These are phyloP conservation scores for Hordeum pubiflorum DNA, from an alignment of 202 grass and related monocot genomes.

Conservation along the genomic window DNA sequence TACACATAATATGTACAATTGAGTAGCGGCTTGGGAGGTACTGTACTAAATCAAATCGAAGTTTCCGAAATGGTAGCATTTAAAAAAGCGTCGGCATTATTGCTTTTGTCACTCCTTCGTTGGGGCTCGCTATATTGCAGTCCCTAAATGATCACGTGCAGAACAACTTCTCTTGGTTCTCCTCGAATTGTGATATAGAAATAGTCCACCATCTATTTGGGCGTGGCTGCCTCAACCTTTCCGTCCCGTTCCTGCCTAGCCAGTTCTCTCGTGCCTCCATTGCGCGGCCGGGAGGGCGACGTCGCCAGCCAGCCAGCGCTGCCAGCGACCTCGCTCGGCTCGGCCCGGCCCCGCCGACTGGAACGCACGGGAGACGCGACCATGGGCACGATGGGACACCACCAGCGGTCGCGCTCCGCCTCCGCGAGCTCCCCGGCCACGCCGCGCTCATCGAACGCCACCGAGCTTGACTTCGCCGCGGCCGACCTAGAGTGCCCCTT, in stretches of 20 bases:
- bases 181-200: slow-evolving; percentile 8
- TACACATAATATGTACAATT: too few relatives aligned
- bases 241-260: background rate
- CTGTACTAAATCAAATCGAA: too few relatives aligned
- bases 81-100: background rate
- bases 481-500: slow-evolving; percentile 61
- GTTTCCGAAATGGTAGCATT: too few relatives aligned
- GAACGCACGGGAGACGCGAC: slow-evolving; percentile 5
- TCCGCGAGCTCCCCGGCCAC: slow-evolving; percentile 43
- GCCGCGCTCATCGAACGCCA: slow-evolving; percentile 19
- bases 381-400: slow-evolving; percentile 23
- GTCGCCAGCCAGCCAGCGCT: background rate
- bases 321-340: background rate
- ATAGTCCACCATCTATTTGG: slow-evolving; percentile 15
- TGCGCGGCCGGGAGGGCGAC: background rate
- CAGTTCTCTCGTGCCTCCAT: background rate
- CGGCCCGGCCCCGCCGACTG: background rate
- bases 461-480: slow-evolving; percentile 32
- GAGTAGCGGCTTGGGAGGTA: too few relatives aligned
- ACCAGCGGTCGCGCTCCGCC: slow-evolving; percentile 43
- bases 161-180: background rate
- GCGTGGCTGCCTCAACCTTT: background rate
- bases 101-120: background rate
- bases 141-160: background rate
- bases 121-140: background rate